phyloP scores from a whole-genome alignment of 345 rosid genomes.

The Bretschneidera sinensis region DNA sequence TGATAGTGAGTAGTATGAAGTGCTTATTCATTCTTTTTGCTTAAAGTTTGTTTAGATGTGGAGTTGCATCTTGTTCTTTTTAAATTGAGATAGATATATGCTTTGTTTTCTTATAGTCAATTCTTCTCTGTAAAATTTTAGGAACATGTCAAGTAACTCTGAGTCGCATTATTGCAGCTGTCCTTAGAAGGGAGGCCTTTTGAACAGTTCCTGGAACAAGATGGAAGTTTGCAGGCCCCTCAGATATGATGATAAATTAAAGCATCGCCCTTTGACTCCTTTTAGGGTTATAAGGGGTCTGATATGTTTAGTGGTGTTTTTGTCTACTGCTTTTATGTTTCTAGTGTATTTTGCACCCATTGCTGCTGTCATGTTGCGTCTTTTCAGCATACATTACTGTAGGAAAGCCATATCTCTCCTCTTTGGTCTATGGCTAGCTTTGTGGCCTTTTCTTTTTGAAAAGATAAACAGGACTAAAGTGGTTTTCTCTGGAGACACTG shows the following conservation, averaged over 20 bases:
- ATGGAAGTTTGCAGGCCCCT: slow-evolving; percentile 47
- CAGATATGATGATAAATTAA: slow-evolving; percentile 33
- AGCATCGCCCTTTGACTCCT: slow-evolving; percentile 56
- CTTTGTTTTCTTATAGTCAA: background rate
- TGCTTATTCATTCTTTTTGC: too few relatives aligned
- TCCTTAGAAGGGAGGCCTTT: slow-evolving; percentile 11
- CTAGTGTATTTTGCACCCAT: slow-evolving; percentile 53
- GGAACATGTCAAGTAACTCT: slow-evolving; percentile 18
- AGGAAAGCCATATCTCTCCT: slow-evolving; percentile 53
- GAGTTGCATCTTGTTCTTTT: too few relatives aligned
- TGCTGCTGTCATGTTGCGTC: slow-evolving; percentile 36
- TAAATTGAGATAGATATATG: background rate
- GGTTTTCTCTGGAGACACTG: slow-evolving; percentile 58
- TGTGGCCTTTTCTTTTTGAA: slow-evolving; percentile 86
- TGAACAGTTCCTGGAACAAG: too few relatives aligned
- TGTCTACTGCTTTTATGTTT: slow-evolving; percentile 68
- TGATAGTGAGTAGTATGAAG: too few relatives aligned
- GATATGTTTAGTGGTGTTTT: slow-evolving; percentile 52
- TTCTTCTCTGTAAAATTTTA: background rate
- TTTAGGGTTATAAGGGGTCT: slow-evolving; percentile 58
- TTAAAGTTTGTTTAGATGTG: too few relatives aligned
- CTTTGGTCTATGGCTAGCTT: slow-evolving; percentile 66
- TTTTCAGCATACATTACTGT: slow-evolving; percentile 42
- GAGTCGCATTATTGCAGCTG: slow-evolving; percentile 36
- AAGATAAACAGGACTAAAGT: slow-evolving; percentile 65